Percentiles rank a stretch among this genome's conserved stretches.
Evolutionary conservation across 305 asterid species (phyloP).

Genomic region (Euphrasia arctica): DNA sequence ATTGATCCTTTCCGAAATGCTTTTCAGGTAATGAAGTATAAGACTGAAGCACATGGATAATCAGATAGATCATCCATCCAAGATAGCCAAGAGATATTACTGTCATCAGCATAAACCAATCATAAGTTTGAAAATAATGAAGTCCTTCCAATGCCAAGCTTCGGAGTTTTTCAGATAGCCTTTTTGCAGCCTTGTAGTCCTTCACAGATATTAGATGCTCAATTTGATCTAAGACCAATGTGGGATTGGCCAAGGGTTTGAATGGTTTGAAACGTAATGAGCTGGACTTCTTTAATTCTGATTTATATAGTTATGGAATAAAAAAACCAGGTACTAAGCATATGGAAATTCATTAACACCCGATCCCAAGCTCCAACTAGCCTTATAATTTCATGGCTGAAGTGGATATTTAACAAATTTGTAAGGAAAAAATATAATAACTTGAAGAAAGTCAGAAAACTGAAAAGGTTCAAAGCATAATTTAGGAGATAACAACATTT

Average conservation of each 20-base stretch:
- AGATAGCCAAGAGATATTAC: slow-evolving; percentile 86
- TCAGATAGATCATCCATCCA: slow-evolving; percentile 93
- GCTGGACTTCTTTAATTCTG: slow-evolving; percentile 67
- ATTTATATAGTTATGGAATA: slow-evolving; percentile 47
- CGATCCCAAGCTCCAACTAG: neutral
- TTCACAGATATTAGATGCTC: slow-evolving; percentile 54
- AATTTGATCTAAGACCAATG: slow-evolving; percentile 51
- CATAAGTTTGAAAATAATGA: slow-evolving; percentile 92
- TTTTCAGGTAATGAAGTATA: slow-evolving; percentile 68
- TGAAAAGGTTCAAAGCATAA: slow-evolving; percentile 5
- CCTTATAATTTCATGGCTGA: slow-evolving; percentile 12
- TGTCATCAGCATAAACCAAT: slow-evolving; percentile 95
- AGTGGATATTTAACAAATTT: neutral
- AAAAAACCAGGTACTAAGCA: neutral
- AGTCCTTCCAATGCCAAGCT: slow-evolving; percentile 87
- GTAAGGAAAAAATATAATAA: neutral
- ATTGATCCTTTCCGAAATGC: slow-evolving; percentile 42
- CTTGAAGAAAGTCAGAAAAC: neutral
- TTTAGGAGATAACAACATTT: slow-evolving; percentile 18
- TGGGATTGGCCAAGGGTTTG: slow-evolving; percentile 62
- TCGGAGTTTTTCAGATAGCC: slow-evolving; percentile 71
- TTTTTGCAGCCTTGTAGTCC: slow-evolving; percentile 70
- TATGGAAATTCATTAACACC: neutral
- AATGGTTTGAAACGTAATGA: slow-evolving; percentile 81
- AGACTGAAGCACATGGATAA: slow-evolving; percentile 79